These are phyloP conservation scores for Pascua guehoae DNA, from an alignment of 1,284 basidiomycete genomes.

Conservation along the genomic window DNA sequence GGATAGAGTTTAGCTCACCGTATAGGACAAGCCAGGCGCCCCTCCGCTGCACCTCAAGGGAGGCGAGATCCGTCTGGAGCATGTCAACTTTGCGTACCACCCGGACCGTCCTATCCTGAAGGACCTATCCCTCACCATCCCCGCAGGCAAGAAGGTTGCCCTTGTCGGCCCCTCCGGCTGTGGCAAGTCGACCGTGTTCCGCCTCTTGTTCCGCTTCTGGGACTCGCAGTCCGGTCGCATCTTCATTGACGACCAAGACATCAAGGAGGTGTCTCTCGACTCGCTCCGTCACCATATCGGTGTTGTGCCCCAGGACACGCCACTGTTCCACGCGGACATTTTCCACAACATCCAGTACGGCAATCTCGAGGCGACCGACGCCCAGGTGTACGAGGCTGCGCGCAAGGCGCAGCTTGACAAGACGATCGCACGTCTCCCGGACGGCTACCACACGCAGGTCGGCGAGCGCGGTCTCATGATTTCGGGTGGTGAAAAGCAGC, in stretches of 20 bases:
- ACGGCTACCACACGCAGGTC: conserved; percentile 84
- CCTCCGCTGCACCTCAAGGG: conserved; percentile 68
- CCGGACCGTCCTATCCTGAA: conserved; percentile 85
- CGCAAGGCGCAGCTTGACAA: conserved; percentile 82
- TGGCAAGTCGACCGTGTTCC: conserved; percentile 96
- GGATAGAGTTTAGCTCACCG: conserved; percentile 18
- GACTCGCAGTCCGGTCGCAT: conserved; percentile 77
- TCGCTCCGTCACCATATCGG: conserved; percentile 75
- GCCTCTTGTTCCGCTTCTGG: conserved; percentile 92
- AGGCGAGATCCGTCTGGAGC: conserved; percentile 87
- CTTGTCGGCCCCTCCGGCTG: conserved; percentile 95
- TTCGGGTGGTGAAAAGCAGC: conserved; percentile 95
- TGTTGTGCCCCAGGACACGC: conserved; percentile 96
- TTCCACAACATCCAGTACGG: conserved; percentile 95
- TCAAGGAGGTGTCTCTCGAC: conserved; percentile 67
- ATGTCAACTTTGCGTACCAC: conserved; percentile 89
- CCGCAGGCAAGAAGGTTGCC: conserved; percentile 91
- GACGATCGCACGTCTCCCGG: conserved; percentile 73
- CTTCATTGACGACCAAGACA: conserved; percentile 71
- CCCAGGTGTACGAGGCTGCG: conserved; percentile 79
- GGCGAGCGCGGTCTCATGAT: conserved; percentile 97
- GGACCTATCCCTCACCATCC: conserved; percentile 83
- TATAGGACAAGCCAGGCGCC: conserved; percentile 65
- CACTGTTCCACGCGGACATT: conserved; percentile 92
- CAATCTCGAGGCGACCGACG: conserved; percentile 78